Conservation (phyloP, 1,139 yeast genomes). For the Meyerozyma carpophila region DNA sequence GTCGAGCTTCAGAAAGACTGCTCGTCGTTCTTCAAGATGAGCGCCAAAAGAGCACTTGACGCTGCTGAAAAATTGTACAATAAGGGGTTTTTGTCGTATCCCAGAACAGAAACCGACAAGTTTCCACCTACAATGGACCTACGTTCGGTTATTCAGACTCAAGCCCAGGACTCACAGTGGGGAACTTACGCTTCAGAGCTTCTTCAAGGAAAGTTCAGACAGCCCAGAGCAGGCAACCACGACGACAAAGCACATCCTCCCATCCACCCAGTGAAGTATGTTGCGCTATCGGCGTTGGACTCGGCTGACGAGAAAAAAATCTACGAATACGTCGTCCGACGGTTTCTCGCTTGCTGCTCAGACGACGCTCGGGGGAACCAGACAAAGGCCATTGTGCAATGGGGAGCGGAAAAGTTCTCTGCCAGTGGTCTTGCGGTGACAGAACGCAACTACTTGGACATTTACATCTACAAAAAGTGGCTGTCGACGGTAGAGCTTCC, state of each 20-base stretch:
- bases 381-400: conserved; percentile 57
- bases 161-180: conserved; percentile 45
- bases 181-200: conserved; percentile 40
- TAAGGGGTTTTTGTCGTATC: conserved; percentile 84
- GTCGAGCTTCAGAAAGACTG: conserved; percentile 93
- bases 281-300: conserved; percentile 26
- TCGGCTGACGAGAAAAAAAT: conserved; percentile 59
- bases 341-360: conserved; percentile 90
- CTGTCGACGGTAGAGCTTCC: conserved; percentile 65
- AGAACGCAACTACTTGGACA: conserved; percentile 72
- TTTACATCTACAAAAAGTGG: conserved; percentile 81
- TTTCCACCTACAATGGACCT: conserved; percentile 78
- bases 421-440: conserved; percentile 69
- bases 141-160: conserved; percentile 52
- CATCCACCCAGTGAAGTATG: conserved; percentile 77
- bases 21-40: conserved; percentile 63
- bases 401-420: conserved; percentile 73
- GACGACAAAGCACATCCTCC: conserved; percentile 99
- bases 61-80: conserved; percentile 86
- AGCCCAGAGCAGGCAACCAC: conserved; percentile 75
- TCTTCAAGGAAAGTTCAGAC: conserved; percentile 32
- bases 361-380: conserved; percentile 79
- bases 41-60: conserved; percentile 77
- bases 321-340: conserved; percentile 80
- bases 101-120: conserved; percentile 94